Conservation (phyloP, 495 filamentous ascomycete species). For the Trichoderma erinaceum region DNA sequence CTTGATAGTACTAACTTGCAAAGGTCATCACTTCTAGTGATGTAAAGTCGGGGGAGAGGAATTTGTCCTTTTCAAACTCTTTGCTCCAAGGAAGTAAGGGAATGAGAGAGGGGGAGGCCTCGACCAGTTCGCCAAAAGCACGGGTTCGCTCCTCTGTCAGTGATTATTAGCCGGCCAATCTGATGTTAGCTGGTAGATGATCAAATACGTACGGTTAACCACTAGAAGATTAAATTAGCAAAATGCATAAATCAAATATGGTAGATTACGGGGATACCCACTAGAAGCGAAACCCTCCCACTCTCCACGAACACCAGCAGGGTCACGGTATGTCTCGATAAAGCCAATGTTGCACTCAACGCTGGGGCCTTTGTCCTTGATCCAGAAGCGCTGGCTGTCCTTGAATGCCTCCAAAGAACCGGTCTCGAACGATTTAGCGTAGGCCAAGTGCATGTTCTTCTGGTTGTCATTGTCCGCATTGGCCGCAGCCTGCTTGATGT, state of each 20-base stretch:
- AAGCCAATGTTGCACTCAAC: slow-evolving; percentile 93
- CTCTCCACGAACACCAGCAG: slow-evolving; percentile 86
- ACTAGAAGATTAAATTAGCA: slow-evolving; percentile 26
- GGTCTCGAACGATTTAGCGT: slow-evolving; percentile 74
- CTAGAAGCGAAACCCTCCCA: slow-evolving; percentile 88
- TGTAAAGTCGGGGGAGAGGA: slow-evolving; percentile 91
- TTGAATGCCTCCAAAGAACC: slow-evolving; percentile 87
- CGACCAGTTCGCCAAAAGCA: slow-evolving; percentile 83
- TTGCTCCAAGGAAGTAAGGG: slow-evolving; percentile 80
- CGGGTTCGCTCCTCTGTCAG: slow-evolving; percentile 67
- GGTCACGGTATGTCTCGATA: slow-evolving; percentile 93
- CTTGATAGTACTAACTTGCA: slow-evolving; percentile 12
- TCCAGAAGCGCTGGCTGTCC: slow-evolving; percentile 86
- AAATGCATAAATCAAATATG: no score
- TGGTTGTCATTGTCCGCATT: slow-evolving; percentile 82
- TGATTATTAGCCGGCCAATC: not conserved
- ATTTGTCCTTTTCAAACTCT: slow-evolving; percentile 93
- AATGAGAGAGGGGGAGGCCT: slow-evolving; percentile 73
- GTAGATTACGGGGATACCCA: not conserved
- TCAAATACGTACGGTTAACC: slow-evolving; percentile 42
- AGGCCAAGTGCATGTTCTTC: slow-evolving; percentile 73
- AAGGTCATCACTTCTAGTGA: slow-evolving; percentile 65
- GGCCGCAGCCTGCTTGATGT: slow-evolving; percentile 64
- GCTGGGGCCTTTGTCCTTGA: slow-evolving; percentile 80
- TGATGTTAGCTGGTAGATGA: slow-evolving; percentile 17